Conservation (phyloP, 2,329 filamentous ascomycete genomes). For the Sphaerulina vaccinii region DNA sequence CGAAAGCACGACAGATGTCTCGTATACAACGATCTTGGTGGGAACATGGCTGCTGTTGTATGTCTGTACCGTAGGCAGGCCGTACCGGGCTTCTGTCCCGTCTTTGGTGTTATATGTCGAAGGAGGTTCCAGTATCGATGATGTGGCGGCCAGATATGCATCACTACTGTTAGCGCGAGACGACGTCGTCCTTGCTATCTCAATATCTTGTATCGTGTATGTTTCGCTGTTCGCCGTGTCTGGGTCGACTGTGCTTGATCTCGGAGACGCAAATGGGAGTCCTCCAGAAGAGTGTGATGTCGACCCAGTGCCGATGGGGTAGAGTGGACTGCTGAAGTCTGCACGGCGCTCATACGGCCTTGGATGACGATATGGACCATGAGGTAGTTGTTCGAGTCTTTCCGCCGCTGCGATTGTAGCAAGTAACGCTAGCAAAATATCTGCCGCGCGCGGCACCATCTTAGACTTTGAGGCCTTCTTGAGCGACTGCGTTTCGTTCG, state of each 20-base stretch:
- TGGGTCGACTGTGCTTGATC: not conserved
- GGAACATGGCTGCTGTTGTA: no score
- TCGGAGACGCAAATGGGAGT: not conserved
- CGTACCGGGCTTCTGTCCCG: no score
- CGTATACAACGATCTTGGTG: no score
- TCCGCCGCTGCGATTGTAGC: conserved; percentile 11
- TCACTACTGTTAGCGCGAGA: no score
- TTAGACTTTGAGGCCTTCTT: not conserved
- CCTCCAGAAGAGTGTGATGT: not conserved
- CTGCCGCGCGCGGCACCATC: conserved; percentile 17
- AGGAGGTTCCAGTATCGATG: no score
- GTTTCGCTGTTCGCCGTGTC: no score
- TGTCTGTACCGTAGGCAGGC: no score
- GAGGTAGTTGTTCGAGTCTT: not conserved
- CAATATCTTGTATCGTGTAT: no score
- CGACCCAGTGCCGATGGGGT: conserved; percentile 5
- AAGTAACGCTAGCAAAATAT: conserved; percentile 11
- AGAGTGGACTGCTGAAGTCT: conserved; percentile 4
- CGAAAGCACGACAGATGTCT: no score
- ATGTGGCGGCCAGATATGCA: no score
- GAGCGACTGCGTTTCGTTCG: conserved; percentile 1
- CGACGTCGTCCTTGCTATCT: no score
- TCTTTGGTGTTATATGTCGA: no score
- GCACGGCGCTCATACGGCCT: conserved; percentile 7
- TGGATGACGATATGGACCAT: conserved; percentile 3